phyloP scores from a whole-genome alignment of 371 early-diverging fungal genomes.

The Mucor piriformis region DNA sequence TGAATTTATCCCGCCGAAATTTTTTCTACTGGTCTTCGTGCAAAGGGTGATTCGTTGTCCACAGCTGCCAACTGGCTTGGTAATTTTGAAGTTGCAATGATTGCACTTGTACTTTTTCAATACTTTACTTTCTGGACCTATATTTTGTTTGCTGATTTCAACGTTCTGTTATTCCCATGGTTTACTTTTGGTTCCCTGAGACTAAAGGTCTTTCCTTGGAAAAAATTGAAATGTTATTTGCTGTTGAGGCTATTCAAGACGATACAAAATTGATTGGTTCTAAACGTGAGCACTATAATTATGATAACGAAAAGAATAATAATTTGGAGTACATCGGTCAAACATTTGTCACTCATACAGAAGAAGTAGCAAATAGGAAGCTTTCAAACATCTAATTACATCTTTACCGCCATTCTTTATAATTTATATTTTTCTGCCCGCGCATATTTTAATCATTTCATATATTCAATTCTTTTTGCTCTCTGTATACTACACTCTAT shows the following conservation, averaged over 20 bases:
- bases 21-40: slow-evolving; percentile 43
- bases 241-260: slow-evolving; percentile 17
- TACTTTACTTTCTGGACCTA: slow-evolving; percentile 44
- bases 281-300: slow-evolving; percentile 1
- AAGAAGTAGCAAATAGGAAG: not conserved
- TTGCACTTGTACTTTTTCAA: slow-evolving; percentile 48
- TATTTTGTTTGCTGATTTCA: slow-evolving; percentile 25
- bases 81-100: slow-evolving; percentile 55
- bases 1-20: slow-evolving; percentile 66
- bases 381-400: not conserved
- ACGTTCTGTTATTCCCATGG: slow-evolving; percentile 36
- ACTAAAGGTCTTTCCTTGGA: slow-evolving; percentile 58
- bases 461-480: too few relatives aligned
- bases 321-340: not conserved
- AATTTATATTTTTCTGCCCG: not conserved
- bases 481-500: too few relatives aligned
- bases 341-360: not conserved
- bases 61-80: slow-evolving; percentile 74
- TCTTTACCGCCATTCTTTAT: not conserved
- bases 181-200: slow-evolving; percentile 44
- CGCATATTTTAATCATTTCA: too few relatives aligned
- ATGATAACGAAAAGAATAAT: slow-evolving; percentile 14
- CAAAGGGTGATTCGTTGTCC: slow-evolving; percentile 53
- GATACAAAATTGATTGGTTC: slow-evolving; percentile 12
- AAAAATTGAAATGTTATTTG: slow-evolving; percentile 53